These are phyloP conservation scores for Rubroshorea leprosula DNA, from an alignment of 345 rosid genomes.

Conservation along the genomic window DNA sequence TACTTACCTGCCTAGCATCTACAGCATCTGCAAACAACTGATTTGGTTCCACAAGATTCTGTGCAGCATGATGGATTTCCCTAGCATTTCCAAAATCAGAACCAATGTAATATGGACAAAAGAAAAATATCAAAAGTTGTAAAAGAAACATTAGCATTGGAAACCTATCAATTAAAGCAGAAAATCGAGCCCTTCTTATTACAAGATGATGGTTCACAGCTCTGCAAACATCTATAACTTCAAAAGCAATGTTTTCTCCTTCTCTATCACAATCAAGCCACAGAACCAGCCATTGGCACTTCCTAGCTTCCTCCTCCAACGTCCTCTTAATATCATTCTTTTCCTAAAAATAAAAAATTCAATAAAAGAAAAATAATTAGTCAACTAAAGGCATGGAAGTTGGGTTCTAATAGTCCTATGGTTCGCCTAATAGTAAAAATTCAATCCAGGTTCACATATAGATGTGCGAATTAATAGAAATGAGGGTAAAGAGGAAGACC, in stretches of 20 bases:
- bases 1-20: conserved; percentile 94
- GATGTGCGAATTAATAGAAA: no score
- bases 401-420: no score
- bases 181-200: conserved; percentile 82
- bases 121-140: conserved; percentile 11
- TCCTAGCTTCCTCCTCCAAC: conserved; percentile 91
- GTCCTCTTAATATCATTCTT: conserved; percentile 81
- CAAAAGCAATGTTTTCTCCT: conserved; percentile 95
- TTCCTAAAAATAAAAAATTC: conserved; percentile 39
- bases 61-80: conserved; percentile 88
- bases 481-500: conserved; percentile 26
- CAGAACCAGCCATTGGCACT: conserved; percentile 84
- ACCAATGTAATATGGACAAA: conserved; percentile 1
- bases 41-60: conserved; percentile 86
- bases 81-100: conserved; percentile 34
- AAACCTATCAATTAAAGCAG: conserved; percentile 90
- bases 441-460: neutral
- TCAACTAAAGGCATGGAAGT: neutral
- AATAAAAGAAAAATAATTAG: neutral
- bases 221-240: conserved; percentile 70
- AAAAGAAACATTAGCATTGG: conserved; percentile 4
- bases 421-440: no score
- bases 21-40: conserved; percentile 84
- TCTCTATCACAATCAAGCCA: conserved; percentile 99
- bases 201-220: conserved; percentile 51